phyloP scores from a whole-genome alignment of 78 protist species.

The Protostelium mycophagum region DNA sequence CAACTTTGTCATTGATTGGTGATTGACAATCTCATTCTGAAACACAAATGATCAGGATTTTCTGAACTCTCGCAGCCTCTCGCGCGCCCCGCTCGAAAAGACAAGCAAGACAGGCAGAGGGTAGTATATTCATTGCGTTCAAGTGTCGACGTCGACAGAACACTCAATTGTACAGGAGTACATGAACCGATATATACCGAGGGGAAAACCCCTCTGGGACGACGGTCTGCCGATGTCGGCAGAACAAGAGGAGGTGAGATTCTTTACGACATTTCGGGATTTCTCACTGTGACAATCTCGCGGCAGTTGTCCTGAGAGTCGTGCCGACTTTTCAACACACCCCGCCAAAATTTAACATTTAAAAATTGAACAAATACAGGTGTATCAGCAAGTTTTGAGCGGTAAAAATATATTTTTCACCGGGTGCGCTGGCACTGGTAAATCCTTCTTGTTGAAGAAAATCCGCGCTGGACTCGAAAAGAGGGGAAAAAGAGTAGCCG shows the following conservation, averaged over 20 bases:
- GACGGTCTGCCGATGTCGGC: not conserved
- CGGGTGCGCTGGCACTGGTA: conserved; percentile 85
- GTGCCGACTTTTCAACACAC: too few species aligned
- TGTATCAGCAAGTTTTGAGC: conserved; percentile 19
- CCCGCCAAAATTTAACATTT: too few species aligned
- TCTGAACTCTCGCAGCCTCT: not conserved
- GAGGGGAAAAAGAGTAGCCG: conserved; percentile 27
- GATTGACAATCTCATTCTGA: not conserved
- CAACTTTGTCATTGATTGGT: too few species aligned
- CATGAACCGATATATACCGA: not conserved
- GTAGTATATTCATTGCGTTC: not conserved
- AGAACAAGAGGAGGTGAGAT: not conserved
- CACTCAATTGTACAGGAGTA: not conserved
- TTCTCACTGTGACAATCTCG: not conserved
- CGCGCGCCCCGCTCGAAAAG: not conserved
- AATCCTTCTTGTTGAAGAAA: conserved; percentile 43
- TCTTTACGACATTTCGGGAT: not conserved
- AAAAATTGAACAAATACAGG: conserved; percentile 35
- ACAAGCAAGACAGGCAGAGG: not conserved
- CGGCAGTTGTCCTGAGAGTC: too few species aligned
- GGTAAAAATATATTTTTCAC: conserved; percentile 63
- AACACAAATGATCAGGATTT: not conserved
- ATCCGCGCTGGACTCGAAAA: conserved; percentile 18
- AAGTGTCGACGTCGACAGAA: too few species aligned
- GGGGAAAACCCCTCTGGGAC: not conserved